phyloP scores from a whole-genome alignment of 805 yeast genomes.

The Candida krabiensis region DNA sequence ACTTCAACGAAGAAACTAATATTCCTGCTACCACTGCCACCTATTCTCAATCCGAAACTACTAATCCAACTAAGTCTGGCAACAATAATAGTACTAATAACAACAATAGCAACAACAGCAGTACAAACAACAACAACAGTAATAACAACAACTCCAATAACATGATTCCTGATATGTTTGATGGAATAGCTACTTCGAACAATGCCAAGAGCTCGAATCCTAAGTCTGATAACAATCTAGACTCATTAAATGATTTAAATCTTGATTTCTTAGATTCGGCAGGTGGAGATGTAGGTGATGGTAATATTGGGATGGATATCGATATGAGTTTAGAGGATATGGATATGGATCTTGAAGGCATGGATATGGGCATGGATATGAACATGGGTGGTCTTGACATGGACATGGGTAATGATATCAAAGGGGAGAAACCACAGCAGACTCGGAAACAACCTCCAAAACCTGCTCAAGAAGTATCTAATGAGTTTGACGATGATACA shows the following conservation, averaged over 20 bases:
- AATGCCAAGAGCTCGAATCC: background rate
- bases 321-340: slow-evolving; percentile 19
- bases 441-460: slow-evolving; percentile 3
- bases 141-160: slow-evolving; percentile 4
- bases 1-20: slow-evolving; percentile 13
- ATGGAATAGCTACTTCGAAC: background rate
- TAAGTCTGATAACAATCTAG: slow-evolving; percentile 6
- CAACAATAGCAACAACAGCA: background rate
- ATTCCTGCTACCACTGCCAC: too few relatives aligned
- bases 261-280: slow-evolving; percentile 26
- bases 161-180: background rate
- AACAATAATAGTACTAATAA: too few relatives aligned
- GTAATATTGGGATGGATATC: slow-evolving; percentile 9
- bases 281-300: slow-evolving; percentile 3
- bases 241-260: slow-evolving; percentile 27
- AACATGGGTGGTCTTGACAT: slow-evolving; percentile 6
- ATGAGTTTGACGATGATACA: slow-evolving; percentile 12
- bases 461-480: slow-evolving; percentile 1
- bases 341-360: slow-evolving; percentile 15
- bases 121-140: slow-evolving; percentile 8
- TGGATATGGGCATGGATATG: slow-evolving; percentile 5
- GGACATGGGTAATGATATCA: slow-evolving; percentile 2
- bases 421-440: background rate
- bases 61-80: too few relatives aligned
- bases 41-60: too few relatives aligned